phyloP scores from a whole-genome alignment of 768 basidiomycete genomes.

The Calocera cornea region DNA sequence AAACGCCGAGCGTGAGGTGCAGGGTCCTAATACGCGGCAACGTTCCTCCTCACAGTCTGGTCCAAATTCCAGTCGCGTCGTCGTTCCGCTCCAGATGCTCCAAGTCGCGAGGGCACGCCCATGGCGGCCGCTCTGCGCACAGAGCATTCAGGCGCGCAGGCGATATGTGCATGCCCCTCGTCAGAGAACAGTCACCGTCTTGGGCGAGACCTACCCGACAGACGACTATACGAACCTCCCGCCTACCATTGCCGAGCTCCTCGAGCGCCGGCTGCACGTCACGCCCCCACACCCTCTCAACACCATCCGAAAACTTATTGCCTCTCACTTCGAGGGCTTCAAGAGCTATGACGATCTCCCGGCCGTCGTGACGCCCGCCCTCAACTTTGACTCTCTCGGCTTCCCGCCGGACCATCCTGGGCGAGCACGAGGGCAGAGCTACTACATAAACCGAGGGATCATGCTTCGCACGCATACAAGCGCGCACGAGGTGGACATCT shows the following conservation, averaged over 20 bases:
- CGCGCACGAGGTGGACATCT: constrained; percentile 94
- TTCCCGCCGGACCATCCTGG: constrained; percentile 92
- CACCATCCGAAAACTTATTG: constrained; percentile 71
- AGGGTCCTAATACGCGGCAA: too few species aligned
- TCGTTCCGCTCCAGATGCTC: constrained; percentile 34
- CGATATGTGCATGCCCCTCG: background rate
- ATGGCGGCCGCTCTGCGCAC: background rate
- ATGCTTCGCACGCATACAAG: constrained; percentile 97
- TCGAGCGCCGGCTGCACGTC: constrained; percentile 61
- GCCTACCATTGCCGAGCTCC: constrained; percentile 68
- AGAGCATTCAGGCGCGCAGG: background rate
- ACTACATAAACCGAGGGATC: constrained; percentile 79
- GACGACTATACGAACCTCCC: constrained; percentile 79
- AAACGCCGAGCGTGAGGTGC: too few species aligned
- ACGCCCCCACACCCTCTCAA: constrained; percentile 70
- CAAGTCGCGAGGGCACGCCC: background rate
- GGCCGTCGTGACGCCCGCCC: constrained; percentile 74
- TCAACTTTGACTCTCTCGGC: constrained; percentile 95
- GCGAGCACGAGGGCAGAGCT: constrained; percentile 77
- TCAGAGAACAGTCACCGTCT: constrained; percentile 14
- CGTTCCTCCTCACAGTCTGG: too few species aligned
- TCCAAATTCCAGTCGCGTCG: too few species aligned
- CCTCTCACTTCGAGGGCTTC: constrained; percentile 68
- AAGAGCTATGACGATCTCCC: constrained; percentile 62
- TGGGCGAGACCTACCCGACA: constrained; percentile 38